Base-by-base conservation (phyloP, 139 green algal species). In the Asterochloris sp. region DNA sequence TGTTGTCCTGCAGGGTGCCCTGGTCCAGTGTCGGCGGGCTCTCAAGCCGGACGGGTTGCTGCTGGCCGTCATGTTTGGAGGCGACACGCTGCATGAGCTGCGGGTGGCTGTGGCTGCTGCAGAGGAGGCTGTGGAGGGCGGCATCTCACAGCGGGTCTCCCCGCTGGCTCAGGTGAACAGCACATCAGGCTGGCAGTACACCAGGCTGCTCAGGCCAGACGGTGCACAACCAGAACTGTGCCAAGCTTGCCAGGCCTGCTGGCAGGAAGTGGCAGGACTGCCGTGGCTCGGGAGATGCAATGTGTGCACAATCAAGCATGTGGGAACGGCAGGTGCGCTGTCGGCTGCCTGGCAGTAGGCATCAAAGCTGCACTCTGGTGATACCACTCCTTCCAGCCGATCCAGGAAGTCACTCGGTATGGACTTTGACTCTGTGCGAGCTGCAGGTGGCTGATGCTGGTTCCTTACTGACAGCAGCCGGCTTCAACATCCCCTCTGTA, bases 21-120 rank as follows among this genome's bases (percentile, higher is more conserved):
- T 97, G 89, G 78, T 82, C 62, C 91, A 96, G 62, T 92, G 88
- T 75, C 81, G 88, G 12, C 67, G 67, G 10, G 89, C 87, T n/a
- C 87, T 97, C 13, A 91, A 90, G 67, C 93, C 94, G 10, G 93
- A 97, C 77, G 93, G 93, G 17, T 86, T 97, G 27, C 96, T 97
- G 80, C 78, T 97, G 54, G 90, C 82, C 0, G 88, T 89, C 29
- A 93, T 97, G 86, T 85, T 95, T 17, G 93, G 94, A 23, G 94
- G 94, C 24, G 85, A 91, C n/a, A 98, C 94, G 4, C 86, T 97
- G 61, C 81, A 89, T 73, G 94, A 97, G 87, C 76, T 97, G 27
- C 85, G 94, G 16, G 95, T 96, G 16, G 88, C 91, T 0, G 95
- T 90, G 76, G 87, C 87, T 10, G 74, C 97, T 27, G 94, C 94